Evolutionary conservation across 139 green algal genomes (phyloP).

Genomic region (Chlorella sp.): DNA sequence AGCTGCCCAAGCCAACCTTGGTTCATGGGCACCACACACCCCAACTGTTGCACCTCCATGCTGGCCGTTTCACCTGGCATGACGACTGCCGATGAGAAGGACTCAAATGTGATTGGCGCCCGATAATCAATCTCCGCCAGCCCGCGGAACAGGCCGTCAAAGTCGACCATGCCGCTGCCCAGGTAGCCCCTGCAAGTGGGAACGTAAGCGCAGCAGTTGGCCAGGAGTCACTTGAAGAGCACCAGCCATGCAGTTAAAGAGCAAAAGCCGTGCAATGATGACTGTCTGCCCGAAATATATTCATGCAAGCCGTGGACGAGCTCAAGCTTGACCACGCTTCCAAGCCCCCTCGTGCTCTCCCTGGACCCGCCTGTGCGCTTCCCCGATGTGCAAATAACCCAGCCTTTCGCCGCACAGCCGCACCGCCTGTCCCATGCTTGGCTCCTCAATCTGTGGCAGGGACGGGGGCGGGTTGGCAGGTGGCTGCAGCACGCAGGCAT

Average conservation of each 20-base stretch:
- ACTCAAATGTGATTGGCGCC: slow-evolving; percentile 65
- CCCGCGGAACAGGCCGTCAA: slow-evolving; percentile 40
- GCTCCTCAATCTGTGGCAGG: slow-evolving; percentile 45
- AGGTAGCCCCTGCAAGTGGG: slow-evolving; percentile 50
- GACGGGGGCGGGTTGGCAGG: too few species aligned
- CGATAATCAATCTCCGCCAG: slow-evolving; percentile 46
- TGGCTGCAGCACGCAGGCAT: too few species aligned
- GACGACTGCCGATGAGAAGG: slow-evolving; percentile 59
- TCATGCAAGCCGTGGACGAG: too few species aligned
- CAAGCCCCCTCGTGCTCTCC: background rate
- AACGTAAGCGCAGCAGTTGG: background rate
- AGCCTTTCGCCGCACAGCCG: slow-evolving; percentile 41
- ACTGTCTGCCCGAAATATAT: background rate
- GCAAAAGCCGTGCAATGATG: background rate
- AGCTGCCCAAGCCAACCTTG: too few species aligned
- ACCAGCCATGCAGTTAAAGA: background rate
- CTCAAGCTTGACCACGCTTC: background rate
- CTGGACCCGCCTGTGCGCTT: slow-evolving; percentile 37
- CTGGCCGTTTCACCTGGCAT: slow-evolving; percentile 17
- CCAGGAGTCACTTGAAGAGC: background rate
- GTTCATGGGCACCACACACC: too few species aligned
- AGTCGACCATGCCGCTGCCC: slow-evolving; percentile 60
- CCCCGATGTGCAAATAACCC: slow-evolving; percentile 62
- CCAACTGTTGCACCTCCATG: too few species aligned
- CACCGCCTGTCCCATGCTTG: slow-evolving; percentile 44